Base-by-base conservation (phyloP, 371 early-diverging fungal genomes). In the Mucor racemosus region DNA sequence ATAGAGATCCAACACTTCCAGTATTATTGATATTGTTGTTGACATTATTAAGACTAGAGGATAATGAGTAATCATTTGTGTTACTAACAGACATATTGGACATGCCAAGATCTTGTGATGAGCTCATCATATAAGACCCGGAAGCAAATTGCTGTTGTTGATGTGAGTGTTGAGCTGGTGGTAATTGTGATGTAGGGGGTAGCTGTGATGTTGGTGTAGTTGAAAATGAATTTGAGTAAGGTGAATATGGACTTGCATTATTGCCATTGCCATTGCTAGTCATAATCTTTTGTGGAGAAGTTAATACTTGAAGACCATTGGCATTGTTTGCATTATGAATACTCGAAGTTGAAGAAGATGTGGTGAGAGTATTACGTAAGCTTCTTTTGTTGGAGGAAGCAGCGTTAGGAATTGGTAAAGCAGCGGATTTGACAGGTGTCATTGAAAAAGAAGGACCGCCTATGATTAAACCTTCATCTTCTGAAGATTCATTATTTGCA, bases 341-440 rank as follows among this genome's bases (percentile, higher is more conserved):
- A 7, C 71, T 66, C 26, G 50, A 56, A 17, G 65, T 72, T 7
- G 60, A 57, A 19, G 69, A 62, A 21, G 72, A 69, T n/a, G 67
- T 61, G 4, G 67, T 64, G 11, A 60, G 58, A 4, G 55, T 44
- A 33, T 44, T 59, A 33, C 62, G 61, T 33, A 69, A n/a, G 15
- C 35, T 57, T 50, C 56, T 46, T 14, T 55, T 58, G 6, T 71
- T 71, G 26, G 72, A 68, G 9, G 73, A 63, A 60, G 48, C 65
- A 60, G 71, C 66, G 60, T 72, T 78, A 7, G 82, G 79, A 15
- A 80, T 80, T 53, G 80, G 77, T 15, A 76, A 60, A 17, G 79
- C 79, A 33, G 71, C 68, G 0, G 78, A 78, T 34, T 75, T 71
- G 35, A 55, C 61, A 46, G 63, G 65, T 56, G 66, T 58, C 67